Evolutionary conservation across 106 monocot species (phyloP).

Genomic region (Dendrobium huoshanense): DNA sequence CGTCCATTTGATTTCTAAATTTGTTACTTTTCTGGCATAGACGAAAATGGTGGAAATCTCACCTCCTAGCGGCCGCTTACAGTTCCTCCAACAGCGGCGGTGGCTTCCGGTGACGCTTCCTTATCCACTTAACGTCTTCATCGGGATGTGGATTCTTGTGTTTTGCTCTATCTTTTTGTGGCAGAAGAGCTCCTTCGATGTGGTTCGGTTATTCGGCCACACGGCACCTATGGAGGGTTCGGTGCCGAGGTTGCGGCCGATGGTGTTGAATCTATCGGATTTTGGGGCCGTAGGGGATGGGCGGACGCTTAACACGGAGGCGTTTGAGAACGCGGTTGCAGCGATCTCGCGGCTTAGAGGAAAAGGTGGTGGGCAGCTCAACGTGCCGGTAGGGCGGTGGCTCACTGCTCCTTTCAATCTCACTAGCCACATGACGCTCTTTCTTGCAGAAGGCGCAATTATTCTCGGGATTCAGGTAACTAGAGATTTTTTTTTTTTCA

Average conservation of each 20-base stretch:
- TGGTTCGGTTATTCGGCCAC: conserved; percentile 16
- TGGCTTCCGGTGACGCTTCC: conserved; percentile 13
- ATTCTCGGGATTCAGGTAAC: conserved; percentile 57
- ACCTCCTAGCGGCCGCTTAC: conserved; percentile 15
- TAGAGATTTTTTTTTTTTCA: neutral
- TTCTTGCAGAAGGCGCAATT: conserved; percentile 62
- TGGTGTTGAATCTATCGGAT: conserved; percentile 28
- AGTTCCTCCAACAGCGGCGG: conserved; percentile 21
- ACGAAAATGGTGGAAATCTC: conserved; percentile 18
- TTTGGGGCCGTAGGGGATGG: conserved; percentile 50
- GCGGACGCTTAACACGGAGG: conserved; percentile 32
- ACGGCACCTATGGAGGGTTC: neutral
- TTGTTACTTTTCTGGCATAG: neutral
- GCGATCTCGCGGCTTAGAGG: conserved; percentile 26
- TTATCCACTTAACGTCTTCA: conserved; percentile 15
- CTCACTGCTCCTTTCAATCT: conserved; percentile 72
- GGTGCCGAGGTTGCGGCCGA: conserved; percentile 23
- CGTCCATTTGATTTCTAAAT: neutral
- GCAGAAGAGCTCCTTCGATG: conserved; percentile 30
- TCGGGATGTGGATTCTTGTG: conserved; percentile 30
- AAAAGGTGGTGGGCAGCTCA: conserved; percentile 62
- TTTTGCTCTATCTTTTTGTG: conserved; percentile 39
- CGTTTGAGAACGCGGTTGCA: conserved; percentile 53
- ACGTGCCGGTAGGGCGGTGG: conserved; percentile 53
- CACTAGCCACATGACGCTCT: conserved; percentile 73